A percentile compares a stretch with the other conserved stretches of the same genome.
phyloP scores from a whole-genome alignment of 2,329 filamentous ascomycete genomes.

The Calonectria henricotiae region DNA sequence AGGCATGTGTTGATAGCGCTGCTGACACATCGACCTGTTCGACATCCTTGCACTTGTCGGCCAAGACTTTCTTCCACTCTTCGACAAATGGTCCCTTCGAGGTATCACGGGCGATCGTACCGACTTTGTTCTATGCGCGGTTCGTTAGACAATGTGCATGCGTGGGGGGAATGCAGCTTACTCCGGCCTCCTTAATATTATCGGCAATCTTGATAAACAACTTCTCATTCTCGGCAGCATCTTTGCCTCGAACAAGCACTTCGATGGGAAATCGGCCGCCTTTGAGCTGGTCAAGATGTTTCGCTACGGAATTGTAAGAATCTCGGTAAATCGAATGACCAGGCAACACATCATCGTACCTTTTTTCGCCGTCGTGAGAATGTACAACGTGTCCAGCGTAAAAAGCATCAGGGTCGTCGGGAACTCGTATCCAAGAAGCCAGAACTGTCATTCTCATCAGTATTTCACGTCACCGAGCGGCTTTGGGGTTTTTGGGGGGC shows the following conservation, averaged over 20 bases:
- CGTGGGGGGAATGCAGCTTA: conserved; percentile 65
- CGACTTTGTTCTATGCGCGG: conserved; percentile 83
- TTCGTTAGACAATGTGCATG: conserved; percentile 38
- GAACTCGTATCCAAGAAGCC: conserved; percentile 98
- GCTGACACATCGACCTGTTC: conserved; percentile 90
- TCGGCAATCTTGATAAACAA: conserved; percentile 89
- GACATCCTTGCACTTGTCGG: conserved; percentile 85
- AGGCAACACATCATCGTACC: conserved; percentile 67
- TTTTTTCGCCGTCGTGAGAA: conserved; percentile 98
- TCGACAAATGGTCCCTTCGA: conserved; percentile 92
- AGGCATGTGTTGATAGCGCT: conserved; percentile 86
- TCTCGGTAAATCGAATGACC: conserved; percentile 30
- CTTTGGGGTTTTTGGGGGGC: not conserved
- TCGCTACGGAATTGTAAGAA: conserved; percentile 73
- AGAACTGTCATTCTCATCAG: conserved; percentile 77
- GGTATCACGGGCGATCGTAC: conserved; percentile 86
- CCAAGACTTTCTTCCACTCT: conserved; percentile 92
- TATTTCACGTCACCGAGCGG: conserved; percentile 26
- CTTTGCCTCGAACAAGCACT: conserved; percentile 92
- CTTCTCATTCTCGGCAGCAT: conserved; percentile 91
- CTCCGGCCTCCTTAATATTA: conserved; percentile 88
- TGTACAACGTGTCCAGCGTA: conserved; percentile 88
- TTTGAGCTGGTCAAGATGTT: conserved; percentile 93
- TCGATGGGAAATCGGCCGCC: conserved; percentile 94
- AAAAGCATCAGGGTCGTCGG: conserved; percentile 95